These are phyloP conservation scores for Inosperma sp. DNA, from an alignment of 768 basidiomycete genomes.

Conservation along the genomic window DNA sequence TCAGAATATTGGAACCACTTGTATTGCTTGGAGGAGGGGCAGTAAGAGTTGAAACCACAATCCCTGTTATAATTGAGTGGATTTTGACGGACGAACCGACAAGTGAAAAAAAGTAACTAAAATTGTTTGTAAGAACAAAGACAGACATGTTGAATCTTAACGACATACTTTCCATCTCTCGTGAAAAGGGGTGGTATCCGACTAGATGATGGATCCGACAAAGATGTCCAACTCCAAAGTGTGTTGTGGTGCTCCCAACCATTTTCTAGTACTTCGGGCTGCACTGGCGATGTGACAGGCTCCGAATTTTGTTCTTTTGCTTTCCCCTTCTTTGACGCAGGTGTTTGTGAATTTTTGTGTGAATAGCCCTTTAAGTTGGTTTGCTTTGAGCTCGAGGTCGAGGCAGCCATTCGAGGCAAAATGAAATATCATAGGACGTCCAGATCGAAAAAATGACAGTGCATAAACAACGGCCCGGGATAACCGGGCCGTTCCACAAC, in stretches of 20 bases:
- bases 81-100: slow-evolving; percentile 81
- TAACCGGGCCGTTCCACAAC: not conserved
- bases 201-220: slow-evolving; percentile 65
- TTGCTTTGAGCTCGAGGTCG: slow-evolving; percentile 38
- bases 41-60: slow-evolving; percentile 80
- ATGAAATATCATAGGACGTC: slow-evolving; percentile 10
- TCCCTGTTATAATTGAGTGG: slow-evolving; percentile 71
- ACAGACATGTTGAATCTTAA: not conserved
- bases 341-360: slow-evolving; percentile 19
- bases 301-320: slow-evolving; percentile 38
- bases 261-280: slow-evolving; percentile 12
- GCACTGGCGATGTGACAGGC: slow-evolving; percentile 13
- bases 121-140: not conserved
- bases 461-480: slow-evolving; percentile 26
- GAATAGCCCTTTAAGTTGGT: slow-evolving; percentile 16
- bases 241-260: slow-evolving; percentile 30
- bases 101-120: slow-evolving; percentile 86
- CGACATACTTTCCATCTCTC: slow-evolving; percentile 72
- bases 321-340: slow-evolving; percentile 43
- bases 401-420: slow-evolving; percentile 38
- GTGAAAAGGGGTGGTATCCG: slow-evolving; percentile 75
- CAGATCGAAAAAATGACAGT: slow-evolving; percentile 31
- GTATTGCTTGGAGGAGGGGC: slow-evolving; percentile 37
- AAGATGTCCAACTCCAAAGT: slow-evolving; percentile 63
- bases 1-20: slow-evolving; percentile 51